These are phyloP conservation scores for Globisporangium apiculatum DNA, from an alignment of 352 stramenopile species.

Conservation along the genomic window DNA sequence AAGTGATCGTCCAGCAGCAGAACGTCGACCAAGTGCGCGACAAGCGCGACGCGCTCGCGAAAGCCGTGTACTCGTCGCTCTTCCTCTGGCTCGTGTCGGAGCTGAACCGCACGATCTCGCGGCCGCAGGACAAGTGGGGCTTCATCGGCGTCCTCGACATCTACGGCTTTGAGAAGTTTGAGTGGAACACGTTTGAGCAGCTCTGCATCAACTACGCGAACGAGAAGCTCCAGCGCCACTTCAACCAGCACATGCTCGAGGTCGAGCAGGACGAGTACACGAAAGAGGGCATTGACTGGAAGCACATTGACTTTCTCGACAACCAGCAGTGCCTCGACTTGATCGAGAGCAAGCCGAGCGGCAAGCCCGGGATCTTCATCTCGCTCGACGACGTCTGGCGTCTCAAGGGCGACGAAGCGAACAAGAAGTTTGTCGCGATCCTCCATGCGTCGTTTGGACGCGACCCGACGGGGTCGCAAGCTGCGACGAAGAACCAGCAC, in stretches of 20 bases:
- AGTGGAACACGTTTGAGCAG: slow-evolving; percentile 95
- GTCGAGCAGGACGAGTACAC: slow-evolving; percentile 97
- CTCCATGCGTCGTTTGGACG: slow-evolving; percentile 80
- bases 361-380: slow-evolving; percentile 90
- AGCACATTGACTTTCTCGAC: slow-evolving; percentile 90
- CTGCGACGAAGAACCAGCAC: slow-evolving; percentile 69
- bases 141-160: slow-evolving; percentile 97
- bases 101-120: slow-evolving; percentile 87
- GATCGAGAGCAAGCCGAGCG: slow-evolving; percentile 88
- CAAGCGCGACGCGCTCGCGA: slow-evolving; percentile 87
- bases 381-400: slow-evolving; percentile 95
- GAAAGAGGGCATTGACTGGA: slow-evolving; percentile 93
- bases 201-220: slow-evolving; percentile 96
- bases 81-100: slow-evolving; percentile 90
- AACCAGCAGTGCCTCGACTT: slow-evolving; percentile 92
- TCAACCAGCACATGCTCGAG: slow-evolving; percentile 95
- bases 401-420: slow-evolving; percentile 90
- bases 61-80: slow-evolving; percentile 90
- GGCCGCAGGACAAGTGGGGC: slow-evolving; percentile 71
- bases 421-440: slow-evolving; percentile 89
- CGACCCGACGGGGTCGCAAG: slow-evolving; percentile 35
- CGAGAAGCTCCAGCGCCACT: slow-evolving; percentile 92
- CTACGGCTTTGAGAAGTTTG: slow-evolving; percentile 97
- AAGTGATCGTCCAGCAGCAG: slow-evolving; percentile 87
- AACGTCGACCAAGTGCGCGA: slow-evolving; percentile 83